Evolutionary conservation across 2,329 filamentous ascomycete genomes (phyloP), one percentile per base, ranked within the genome.

Genomic region (Trichoderma sp.): DNA sequence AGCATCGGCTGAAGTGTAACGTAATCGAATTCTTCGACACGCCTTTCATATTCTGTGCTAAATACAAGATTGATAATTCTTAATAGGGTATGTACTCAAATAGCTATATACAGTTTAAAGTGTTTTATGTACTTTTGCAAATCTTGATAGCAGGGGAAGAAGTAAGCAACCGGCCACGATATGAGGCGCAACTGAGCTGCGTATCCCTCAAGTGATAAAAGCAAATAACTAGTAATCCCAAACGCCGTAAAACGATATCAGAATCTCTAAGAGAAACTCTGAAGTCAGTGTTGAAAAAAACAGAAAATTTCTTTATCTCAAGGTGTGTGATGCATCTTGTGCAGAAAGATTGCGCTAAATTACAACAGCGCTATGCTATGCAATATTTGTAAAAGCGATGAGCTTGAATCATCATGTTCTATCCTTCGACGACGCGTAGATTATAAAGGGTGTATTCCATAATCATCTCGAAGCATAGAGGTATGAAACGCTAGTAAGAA

Each of bases 101-200:
- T 40, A 40, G 3, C 31, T 64, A 55, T 55, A 31, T 55, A 40
- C 33, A 55, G 31, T 55, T 33, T n/a, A 7, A 29, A 64, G 10
- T 29, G 21, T 31, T 27, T 55, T 29, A 55, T 64, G 29, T 64
- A 55, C 61, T 64, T 55, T 55, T 64, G 14, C 37, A 40, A 49
- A 40, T 55, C 24, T 21, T 64, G 5, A 27, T n/a, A 7, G n/a
- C 13, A 31, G 14, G 14, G 37, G 33, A 40, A 37, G 3, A 55
- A 40, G 37, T 40, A 40, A 64, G 13, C 5, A 24, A 24, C 49
- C 16, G 16, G 6, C 49, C 29, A 14, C 5, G 29, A 31, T n/a
- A 37, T 37, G 31, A 40, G 47, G 21, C 10, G 21, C 61, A 55
- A 5, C 27, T n/a, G 10, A 37, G 60, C 47, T 37, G 8, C 5